Evolutionary conservation across 768 basidiomycete genomes (phyloP), one percentile per base, ranked within the genome.

Genomic region (Rhizopogon vulgaris): DNA sequence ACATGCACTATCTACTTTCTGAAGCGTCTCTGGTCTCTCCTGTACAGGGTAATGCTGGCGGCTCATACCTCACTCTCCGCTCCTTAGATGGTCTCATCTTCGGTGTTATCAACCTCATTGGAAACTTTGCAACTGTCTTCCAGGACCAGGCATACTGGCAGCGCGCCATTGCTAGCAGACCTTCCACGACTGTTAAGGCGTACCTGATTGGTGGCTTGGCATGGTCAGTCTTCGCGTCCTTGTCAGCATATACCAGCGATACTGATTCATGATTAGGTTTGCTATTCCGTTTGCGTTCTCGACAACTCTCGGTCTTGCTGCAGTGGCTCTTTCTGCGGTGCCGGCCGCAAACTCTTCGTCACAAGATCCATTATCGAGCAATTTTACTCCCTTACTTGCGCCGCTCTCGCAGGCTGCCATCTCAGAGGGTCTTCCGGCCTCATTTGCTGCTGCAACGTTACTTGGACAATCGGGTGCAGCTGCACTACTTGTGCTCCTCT

Each of bases 121-220:
- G 92, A 2, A 92, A 93, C 66, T 92, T 91, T 58, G 75, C 78
- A 24, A 80, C 77, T 9, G 80, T 83, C 3, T 79, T 80, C 60
- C 75, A 79, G 59, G 78, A 80, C 53, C 84, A 89, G 61, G 85
- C 89, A 0, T 97, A 95, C 68, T 95, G 90, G 85, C 90, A 93
- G 63, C 79, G 91, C 11, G 93, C 93, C 1, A 92, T 96, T 62
- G 94, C 94, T 1, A 87, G 84, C 54, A 73, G 84, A 14, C 92
- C 91, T 0, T 84, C 81, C 1, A 84, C 78, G n/a, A 87, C 87
- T 11, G 92, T 94, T 53, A 94, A 93, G 67, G 94, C 89, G 0
- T 97, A 92, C 70, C 73, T 94, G 3, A 75, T 93, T 7, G 94
- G 94, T 40, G 94, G 93, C 3, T 64, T 94, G 7, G 87, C 90